These are phyloP conservation scores for Cutaneotrichosporon arboriforme DNA, from an alignment of 1,284 basidiomycete genomes.

Conservation along the genomic window DNA sequence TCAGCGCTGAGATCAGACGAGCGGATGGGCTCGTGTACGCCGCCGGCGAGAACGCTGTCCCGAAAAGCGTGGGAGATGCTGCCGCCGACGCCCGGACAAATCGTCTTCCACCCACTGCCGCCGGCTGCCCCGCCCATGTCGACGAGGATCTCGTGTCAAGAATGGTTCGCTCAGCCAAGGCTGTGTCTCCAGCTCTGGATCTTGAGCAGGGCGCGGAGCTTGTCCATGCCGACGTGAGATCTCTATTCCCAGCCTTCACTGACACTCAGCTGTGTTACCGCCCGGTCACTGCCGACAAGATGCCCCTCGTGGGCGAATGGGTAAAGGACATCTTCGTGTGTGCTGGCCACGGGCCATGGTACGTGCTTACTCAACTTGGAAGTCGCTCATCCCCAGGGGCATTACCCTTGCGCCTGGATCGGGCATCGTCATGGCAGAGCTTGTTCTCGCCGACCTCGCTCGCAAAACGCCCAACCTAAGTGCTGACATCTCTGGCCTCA, in stretches of 20 bases:
- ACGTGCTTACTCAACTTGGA: neutral
- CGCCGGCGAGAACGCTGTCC: slow-evolving; percentile 13
- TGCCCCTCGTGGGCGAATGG: slow-evolving; percentile 13
- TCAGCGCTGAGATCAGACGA: neutral
- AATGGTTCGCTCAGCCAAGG: slow-evolving; percentile 7
- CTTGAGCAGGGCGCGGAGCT: slow-evolving; percentile 8
- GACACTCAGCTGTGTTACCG: slow-evolving; percentile 13
- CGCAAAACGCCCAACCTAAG: slow-evolving; percentile 1
- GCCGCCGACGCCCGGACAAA: slow-evolving; percentile 7
- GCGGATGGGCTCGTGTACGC: slow-evolving; percentile 11
- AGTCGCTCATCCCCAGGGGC: slow-evolving; percentile 3
- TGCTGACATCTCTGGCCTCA: slow-evolving; percentile 10
- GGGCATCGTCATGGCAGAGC: slow-evolving; percentile 11
- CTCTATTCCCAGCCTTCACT: too few species aligned
- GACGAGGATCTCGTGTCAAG: slow-evolving; percentile 10
- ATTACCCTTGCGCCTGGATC: slow-evolving; percentile 15
- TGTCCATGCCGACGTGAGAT: slow-evolving; percentile 12
- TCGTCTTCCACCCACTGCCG: slow-evolving; percentile 9
- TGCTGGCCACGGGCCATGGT: slow-evolving; percentile 14
- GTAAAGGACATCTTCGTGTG: slow-evolving; percentile 6
- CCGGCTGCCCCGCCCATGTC: slow-evolving; percentile 1
- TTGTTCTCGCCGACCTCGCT: slow-evolving; percentile 3
- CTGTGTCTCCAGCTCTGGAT: slow-evolving; percentile 9
- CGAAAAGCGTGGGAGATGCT: slow-evolving; percentile 3
- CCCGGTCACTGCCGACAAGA: slow-evolving; percentile 13